Conservation (phyloP, 2,329 filamentous ascomycete species). For the Sphaceloma murrayae region DNA sequence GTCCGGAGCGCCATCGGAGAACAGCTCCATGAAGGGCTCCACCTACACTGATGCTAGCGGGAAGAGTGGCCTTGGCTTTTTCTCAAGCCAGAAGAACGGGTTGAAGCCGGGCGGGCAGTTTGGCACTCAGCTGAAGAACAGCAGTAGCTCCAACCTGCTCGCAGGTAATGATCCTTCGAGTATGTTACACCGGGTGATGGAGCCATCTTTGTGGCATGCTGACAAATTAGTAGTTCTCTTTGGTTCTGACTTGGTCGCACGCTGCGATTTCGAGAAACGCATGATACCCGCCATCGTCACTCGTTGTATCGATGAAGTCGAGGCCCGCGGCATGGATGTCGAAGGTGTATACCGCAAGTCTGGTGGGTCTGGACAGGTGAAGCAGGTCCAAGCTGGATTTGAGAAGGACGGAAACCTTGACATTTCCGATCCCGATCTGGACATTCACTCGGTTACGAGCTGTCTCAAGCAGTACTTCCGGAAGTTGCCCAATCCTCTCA, state of each 20-base stretch:
- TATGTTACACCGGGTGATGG: slow-evolving; percentile 20
- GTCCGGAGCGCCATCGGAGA: slow-evolving; percentile 21
- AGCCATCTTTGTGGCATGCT: slow-evolving; percentile 18
- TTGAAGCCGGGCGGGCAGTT: slow-evolving; percentile 25
- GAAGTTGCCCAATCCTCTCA: slow-evolving; percentile 75
- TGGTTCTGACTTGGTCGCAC: slow-evolving; percentile 76
- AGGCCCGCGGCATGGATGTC: slow-evolving; percentile 89
- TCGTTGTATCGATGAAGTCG: slow-evolving; percentile 92
- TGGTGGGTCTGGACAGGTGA: slow-evolving; percentile 83
- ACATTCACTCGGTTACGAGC: slow-evolving; percentile 93
- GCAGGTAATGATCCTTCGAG: slow-evolving; percentile 27
- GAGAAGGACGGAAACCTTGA: slow-evolving; percentile 73
- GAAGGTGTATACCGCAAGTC: slow-evolving; percentile 98
- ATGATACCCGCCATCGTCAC: slow-evolving; percentile 85
- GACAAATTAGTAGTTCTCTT: slow-evolving; percentile 51
- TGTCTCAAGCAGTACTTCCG: slow-evolving; percentile 97
- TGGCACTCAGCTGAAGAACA: slow-evolving; percentile 34
- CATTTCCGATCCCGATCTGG: slow-evolving; percentile 84
- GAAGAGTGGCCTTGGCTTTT: slow-evolving; percentile 28
- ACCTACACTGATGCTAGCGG: slow-evolving; percentile 17
- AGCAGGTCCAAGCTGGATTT: slow-evolving; percentile 82
- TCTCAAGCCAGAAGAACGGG: slow-evolving; percentile 29
- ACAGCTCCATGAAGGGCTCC: slow-evolving; percentile 11
- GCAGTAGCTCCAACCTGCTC: slow-evolving; percentile 35
- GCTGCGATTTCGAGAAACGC: slow-evolving; percentile 78